Percentiles rank a stretch among this genome's conserved stretches.
Conservation (phyloP, 257 asterid genomes). For the Plectranthus barbatus region DNA sequence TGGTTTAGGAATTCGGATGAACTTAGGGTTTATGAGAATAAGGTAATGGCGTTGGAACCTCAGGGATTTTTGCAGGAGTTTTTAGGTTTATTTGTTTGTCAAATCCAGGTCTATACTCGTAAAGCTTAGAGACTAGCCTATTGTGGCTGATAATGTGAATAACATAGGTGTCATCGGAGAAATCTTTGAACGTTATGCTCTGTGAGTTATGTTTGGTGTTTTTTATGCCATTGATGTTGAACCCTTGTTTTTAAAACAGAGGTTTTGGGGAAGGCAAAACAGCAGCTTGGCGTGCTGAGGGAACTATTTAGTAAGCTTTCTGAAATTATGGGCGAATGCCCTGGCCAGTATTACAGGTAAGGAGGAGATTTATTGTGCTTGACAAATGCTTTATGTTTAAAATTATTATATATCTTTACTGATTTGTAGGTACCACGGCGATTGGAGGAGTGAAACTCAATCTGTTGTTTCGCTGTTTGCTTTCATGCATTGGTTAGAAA, state of each 20-base stretch:
- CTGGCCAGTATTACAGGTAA: conserved; percentile 86
- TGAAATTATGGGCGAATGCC: conserved; percentile 57
- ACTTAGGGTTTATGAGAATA: neutral
- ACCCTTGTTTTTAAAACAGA: conserved; percentile 27
- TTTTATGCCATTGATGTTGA: neutral
- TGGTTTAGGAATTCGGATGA: neutral
- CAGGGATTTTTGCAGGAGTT: neutral
- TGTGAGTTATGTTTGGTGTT: neutral
- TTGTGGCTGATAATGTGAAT: neutral
- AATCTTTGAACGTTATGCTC: neutral
- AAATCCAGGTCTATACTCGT: neutral
- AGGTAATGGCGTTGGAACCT: neutral
- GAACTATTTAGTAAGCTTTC: conserved; percentile 58
- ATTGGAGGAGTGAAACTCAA: conserved; percentile 90
- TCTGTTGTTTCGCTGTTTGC: conserved; percentile 75
- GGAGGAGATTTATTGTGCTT: conserved; percentile 3
- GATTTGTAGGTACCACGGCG: conserved; percentile 63
- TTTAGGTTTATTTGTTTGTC: neutral
- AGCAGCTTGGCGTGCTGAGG: conserved; percentile 44
- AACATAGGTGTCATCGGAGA: neutral
- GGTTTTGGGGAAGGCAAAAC: conserved; percentile 71
- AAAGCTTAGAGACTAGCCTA: neutral
- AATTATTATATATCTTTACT: conserved; percentile 1
- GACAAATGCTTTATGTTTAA: neutral
- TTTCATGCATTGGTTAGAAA: conserved; percentile 86